Evolutionary conservation across 495 filamentous ascomycete species (phyloP), one percentile per base, ranked within the genome.

Genomic region (Lophiostoma macrostomum): DNA sequence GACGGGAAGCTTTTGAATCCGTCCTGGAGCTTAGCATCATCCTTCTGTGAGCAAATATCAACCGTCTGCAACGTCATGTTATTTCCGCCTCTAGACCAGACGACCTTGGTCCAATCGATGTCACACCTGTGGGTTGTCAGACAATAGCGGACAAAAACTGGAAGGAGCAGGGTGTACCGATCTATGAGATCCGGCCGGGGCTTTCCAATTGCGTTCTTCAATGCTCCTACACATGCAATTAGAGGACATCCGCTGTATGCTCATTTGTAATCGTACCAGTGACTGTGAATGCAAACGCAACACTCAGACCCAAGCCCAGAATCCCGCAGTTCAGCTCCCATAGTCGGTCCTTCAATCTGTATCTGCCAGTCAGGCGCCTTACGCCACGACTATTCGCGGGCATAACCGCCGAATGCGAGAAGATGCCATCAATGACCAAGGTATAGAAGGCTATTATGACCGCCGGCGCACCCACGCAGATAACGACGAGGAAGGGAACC

Each of bases 201-300:
- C 65, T 93, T 94, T 30, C 89, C 89, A 56, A 86, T 88, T 1
- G 87, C 76, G 69, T 89, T 93, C 74, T 95, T 95, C 69, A 95
- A 78, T 11, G 80, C 84, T 36, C 86, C 61, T 64, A 30, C 22
- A 20, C 5, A 13, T 8, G n/a, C 11, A 5, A 25, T 62, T 29
- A 48, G 42, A 5, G 5, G 7, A 12, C 7, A 34, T 22, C 18
- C 14, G 24, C 12, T 14, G 20, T 16, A 12, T 13, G 16, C 10
- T 14, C 22, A 10, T 4, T 22, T 45, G 16, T 2, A 4, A 5
- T 10, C 53, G 29, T 63, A 58, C 63, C 85, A 2, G 87, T 91
- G 31, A 93, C 83, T 36, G 90, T 77, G 71, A 88, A 91, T 1
- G 85, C 75, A 10, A 80, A 68, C 24, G 77, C 78, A 20, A 85